Percentiles rank a stretch among this genome's conserved stretches.
Conservation (phyloP, 257 asterid species). For the Dorcoceras hygrometricum region DNA sequence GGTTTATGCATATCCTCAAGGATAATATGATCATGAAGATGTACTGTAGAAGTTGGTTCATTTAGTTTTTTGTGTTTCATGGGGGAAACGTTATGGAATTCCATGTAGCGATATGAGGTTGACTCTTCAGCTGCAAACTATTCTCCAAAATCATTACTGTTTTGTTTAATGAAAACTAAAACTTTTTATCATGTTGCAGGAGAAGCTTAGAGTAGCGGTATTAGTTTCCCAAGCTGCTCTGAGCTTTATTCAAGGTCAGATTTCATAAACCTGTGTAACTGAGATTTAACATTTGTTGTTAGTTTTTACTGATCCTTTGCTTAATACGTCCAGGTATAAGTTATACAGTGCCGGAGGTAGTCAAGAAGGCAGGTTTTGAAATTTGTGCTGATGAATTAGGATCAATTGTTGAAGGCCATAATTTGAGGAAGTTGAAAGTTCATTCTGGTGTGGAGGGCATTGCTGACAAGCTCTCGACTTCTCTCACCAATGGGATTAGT, state of each 20-base stretch:
- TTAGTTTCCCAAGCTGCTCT: conserved; percentile 88
- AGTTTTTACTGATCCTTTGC: conserved; percentile 16
- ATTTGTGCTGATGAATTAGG: conserved; percentile 80
- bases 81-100: neutral
- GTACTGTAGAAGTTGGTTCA: neutral
- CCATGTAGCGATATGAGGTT: neutral
- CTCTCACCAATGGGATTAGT: conserved; percentile 48
- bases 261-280: neutral
- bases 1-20: neutral
- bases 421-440: conserved; percentile 56
- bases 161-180: conserved; percentile 18
- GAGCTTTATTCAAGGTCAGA: conserved; percentile 73
- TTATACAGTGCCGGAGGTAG: conserved; percentile 64
- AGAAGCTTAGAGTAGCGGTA: conserved; percentile 82
- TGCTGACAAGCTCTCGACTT: conserved; percentile 57
- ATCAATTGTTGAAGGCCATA: conserved; percentile 71
- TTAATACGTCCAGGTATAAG: conserved; percentile 52
- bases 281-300: conserved; percentile 1
- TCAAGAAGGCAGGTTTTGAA: conserved; percentile 62
- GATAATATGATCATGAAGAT: neutral
- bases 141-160: neutral
- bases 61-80: conserved; percentile 2
- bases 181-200: conserved; percentile 43
- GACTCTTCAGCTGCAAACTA: neutral
- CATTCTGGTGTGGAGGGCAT: conserved; percentile 76